phyloP scores from a whole-genome alignment of 1,284 basidiomycete species.

The Phylloboletellus chloephorus region DNA sequence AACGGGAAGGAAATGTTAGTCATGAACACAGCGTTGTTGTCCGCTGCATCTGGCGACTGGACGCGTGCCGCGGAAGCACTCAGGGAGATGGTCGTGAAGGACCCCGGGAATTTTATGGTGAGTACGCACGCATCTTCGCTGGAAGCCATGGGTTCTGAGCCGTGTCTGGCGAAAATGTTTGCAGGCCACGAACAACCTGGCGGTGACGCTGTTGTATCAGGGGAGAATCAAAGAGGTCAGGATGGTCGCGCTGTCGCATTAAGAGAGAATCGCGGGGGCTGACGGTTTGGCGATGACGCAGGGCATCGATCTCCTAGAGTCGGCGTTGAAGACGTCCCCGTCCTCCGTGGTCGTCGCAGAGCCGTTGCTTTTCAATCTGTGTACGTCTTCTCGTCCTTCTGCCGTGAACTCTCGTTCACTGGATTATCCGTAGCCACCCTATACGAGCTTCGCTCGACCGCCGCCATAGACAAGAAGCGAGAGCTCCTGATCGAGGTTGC shows the following conservation, averaged over 20 bases:
- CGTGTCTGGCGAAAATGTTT: not conserved
- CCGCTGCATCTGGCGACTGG: constrained; percentile 69
- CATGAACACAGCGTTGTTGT: constrained; percentile 60
- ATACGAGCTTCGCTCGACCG: constrained; percentile 69
- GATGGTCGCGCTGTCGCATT: not conserved
- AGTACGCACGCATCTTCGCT: constrained; percentile 16
- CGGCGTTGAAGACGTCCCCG: constrained; percentile 55
- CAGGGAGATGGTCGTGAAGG: constrained; percentile 39
- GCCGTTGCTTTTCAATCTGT: constrained; percentile 76
- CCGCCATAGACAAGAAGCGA: constrained; percentile 67
- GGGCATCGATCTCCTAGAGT: constrained; percentile 66
- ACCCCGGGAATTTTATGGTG: constrained; percentile 59
- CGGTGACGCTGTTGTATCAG: constrained; percentile 62
- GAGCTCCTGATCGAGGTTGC: constrained; percentile 67
- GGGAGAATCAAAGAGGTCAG: constrained; percentile 67
- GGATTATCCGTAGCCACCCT: constrained; percentile 52
- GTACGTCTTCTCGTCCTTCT: constrained; percentile 39
- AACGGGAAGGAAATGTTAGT: constrained; percentile 31
- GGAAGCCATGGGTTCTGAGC: constrained; percentile 5
- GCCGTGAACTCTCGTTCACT: not conserved
- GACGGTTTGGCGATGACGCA: constrained; percentile 24
- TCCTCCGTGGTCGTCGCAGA: constrained; percentile 66
- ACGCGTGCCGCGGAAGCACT: constrained; percentile 43
- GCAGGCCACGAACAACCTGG: constrained; percentile 74
- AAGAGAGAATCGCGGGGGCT: not conserved